Percentiles rank a stretch among this genome's conserved stretches.
These are phyloP conservation scores for Colletotrichum sp. DNA, from an alignment of 2,329 filamentous ascomycete species.

Conservation along the genomic window DNA sequence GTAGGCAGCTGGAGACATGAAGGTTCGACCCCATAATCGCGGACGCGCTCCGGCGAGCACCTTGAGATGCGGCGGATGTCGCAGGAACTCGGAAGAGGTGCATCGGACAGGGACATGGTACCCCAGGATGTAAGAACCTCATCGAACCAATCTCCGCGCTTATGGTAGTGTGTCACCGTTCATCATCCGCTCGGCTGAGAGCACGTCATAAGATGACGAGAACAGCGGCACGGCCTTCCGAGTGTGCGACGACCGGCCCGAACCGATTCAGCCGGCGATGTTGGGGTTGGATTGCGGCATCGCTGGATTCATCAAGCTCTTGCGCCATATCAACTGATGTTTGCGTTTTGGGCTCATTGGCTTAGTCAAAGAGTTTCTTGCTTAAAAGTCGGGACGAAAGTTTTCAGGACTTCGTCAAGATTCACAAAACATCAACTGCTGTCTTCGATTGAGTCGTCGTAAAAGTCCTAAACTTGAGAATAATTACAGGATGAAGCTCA, in stretches of 20 bases:
- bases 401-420: rapidly evolving
- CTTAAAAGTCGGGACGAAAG: background rate
- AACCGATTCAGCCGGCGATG: background rate
- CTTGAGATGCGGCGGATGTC: background rate
- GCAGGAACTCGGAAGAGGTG: background rate
- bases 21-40: background rate
- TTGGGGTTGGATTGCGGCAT: background rate
- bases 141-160: background rate
- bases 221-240: background rate
- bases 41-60: background rate
- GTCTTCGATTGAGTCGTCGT: rapidly evolving
- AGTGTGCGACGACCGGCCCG: background rate
- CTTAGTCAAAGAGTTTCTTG: background rate
- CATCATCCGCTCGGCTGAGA: background rate
- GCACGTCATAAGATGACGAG: background rate
- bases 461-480: rapidly evolving
- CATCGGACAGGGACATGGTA: background rate
- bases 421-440: background rate
- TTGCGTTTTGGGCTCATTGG: background rate
- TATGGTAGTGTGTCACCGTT: background rate
- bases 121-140: background rate
- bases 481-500: background rate
- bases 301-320: background rate
- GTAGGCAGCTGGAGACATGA: background rate
- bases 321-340: background rate